These are phyloP conservation scores for Rubia peregrina DNA, from an alignment of 305 asterid species.

Conservation along the genomic window DNA sequence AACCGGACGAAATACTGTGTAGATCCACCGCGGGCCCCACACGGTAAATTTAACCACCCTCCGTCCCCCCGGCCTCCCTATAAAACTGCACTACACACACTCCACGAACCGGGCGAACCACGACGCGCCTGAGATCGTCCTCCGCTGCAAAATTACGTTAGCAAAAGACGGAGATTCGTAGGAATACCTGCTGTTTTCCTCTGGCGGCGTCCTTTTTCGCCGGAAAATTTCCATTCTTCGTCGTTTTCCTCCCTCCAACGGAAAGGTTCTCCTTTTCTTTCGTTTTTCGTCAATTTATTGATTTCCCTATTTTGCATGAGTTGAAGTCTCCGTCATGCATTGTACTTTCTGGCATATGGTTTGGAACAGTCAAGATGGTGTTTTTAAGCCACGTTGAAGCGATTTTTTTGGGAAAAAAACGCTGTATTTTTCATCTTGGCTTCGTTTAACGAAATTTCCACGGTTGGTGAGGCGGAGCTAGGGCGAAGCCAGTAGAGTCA, in stretches of 20 bases:
- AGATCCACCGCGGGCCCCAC: constrained; percentile 3
- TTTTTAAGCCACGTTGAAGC: too few species aligned
- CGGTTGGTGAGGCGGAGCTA: not conserved
- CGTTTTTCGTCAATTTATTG: not conserved
- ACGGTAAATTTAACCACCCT: constrained; percentile 5
- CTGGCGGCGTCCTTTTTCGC: constrained; percentile 35
- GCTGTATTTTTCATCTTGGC: too few species aligned
- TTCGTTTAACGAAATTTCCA: not conserved
- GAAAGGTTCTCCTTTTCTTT: not conserved
- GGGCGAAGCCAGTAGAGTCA: too few species aligned
- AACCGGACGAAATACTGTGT: not conserved
- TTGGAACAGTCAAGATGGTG: too few species aligned
- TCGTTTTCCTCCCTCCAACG: not conserved
- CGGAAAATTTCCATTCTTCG: constrained; percentile 24
- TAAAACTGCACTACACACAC: not conserved
- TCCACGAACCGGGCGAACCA: not conserved
- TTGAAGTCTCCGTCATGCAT: not conserved
- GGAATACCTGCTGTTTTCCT: not conserved
- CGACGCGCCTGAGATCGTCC: not conserved
- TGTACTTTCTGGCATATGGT: not conserved
- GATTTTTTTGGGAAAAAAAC: too few species aligned
- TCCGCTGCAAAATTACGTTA: not conserved
- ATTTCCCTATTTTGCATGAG: not conserved
- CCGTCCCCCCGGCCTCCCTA: not conserved
- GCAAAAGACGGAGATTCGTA: not conserved